phyloP scores from a whole-genome alignment of 2,329 filamentous ascomycete species.

The Scortechinia acanthostroma region DNA sequence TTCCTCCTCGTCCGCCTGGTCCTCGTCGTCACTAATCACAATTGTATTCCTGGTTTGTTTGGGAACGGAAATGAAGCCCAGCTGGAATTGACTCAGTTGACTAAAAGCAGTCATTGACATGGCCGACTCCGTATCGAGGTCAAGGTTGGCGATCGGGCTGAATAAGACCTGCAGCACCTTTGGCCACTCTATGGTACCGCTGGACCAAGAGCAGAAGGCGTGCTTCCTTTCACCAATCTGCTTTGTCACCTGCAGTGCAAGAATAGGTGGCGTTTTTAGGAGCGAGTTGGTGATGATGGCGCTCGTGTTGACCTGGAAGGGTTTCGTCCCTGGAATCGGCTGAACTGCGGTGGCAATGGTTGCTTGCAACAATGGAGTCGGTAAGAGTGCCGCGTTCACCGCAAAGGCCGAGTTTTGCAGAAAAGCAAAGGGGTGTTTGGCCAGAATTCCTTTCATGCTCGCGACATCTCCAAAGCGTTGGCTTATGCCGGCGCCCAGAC shows the following conservation, averaged over 20 bases:
- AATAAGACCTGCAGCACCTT: background rate
- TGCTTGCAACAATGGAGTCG: background rate
- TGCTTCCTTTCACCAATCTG: conserved; percentile 17
- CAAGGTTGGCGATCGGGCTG: background rate
- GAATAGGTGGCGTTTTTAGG: background rate
- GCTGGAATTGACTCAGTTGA: background rate
- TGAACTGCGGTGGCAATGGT: background rate
- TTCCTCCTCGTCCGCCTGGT: background rate
- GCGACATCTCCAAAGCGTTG: background rate
- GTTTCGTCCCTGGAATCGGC: background rate
- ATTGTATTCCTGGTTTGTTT: background rate
- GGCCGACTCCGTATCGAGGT: background rate
- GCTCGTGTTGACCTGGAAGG: background rate
- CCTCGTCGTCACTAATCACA: background rate
- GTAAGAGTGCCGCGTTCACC: background rate
- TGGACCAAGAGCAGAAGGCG: conserved; percentile 22
- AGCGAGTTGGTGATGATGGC: background rate
- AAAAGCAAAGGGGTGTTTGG: background rate
- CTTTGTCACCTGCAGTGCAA: conserved; percentile 12
- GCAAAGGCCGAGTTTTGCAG: background rate
- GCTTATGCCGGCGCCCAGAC: background rate
- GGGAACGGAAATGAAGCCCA: background rate
- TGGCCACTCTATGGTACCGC: conserved; percentile 24
- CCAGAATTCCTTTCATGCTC: background rate
- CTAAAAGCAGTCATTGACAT: background rate